These are phyloP conservation scores for Waltergamsia citrina DNA, from an alignment of 2,329 filamentous ascomycete genomes.

Conservation along the genomic window DNA sequence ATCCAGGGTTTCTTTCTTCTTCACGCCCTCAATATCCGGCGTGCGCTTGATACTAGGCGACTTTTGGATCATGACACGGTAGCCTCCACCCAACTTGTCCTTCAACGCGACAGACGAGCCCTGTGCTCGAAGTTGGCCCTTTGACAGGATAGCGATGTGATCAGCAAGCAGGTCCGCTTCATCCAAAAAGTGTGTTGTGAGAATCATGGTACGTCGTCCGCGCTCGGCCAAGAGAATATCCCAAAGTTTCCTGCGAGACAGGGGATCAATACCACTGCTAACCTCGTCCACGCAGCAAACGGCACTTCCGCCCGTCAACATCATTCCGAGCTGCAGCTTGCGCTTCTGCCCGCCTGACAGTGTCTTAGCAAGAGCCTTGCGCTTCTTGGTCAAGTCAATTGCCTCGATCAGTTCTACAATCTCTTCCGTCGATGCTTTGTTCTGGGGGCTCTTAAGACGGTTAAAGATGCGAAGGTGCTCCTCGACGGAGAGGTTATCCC, in stretches of 20 bases:
- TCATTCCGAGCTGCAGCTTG: slow-evolving; percentile 88
- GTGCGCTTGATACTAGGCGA: slow-evolving; percentile 35
- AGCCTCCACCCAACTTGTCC: slow-evolving; percentile 71
- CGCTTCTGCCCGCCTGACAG: slow-evolving; percentile 87
- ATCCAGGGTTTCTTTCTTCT: slow-evolving; percentile 55
- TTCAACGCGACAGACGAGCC: slow-evolving; percentile 85
- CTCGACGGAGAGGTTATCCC: slow-evolving; percentile 78
- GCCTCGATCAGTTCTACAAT: slow-evolving; percentile 55
- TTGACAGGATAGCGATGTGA: slow-evolving; percentile 79
- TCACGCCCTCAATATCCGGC: slow-evolving; percentile 44
- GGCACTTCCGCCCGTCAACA: slow-evolving; percentile 82
- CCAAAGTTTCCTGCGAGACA: slow-evolving; percentile 86
- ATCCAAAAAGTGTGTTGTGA: slow-evolving; percentile 91
- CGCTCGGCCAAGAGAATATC: slow-evolving; percentile 83
- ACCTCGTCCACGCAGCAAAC: slow-evolving; percentile 92
- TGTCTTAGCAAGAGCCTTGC: slow-evolving; percentile 62
- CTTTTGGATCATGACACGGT: slow-evolving; percentile 68
- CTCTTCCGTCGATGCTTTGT: slow-evolving; percentile 45
- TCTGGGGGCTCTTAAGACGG: slow-evolving; percentile 58
- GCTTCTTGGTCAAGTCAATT: slow-evolving; percentile 69
- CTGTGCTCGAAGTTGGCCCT: slow-evolving; percentile 70
- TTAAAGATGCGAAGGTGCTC: slow-evolving; percentile 85
- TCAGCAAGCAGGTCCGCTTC: slow-evolving; percentile 87
- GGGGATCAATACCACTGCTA: slow-evolving; percentile 76
- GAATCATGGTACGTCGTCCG: slow-evolving; percentile 69